Conservation (phyloP, 495 filamentous ascomycete species). For the Wilcoxina mikolae region DNA sequence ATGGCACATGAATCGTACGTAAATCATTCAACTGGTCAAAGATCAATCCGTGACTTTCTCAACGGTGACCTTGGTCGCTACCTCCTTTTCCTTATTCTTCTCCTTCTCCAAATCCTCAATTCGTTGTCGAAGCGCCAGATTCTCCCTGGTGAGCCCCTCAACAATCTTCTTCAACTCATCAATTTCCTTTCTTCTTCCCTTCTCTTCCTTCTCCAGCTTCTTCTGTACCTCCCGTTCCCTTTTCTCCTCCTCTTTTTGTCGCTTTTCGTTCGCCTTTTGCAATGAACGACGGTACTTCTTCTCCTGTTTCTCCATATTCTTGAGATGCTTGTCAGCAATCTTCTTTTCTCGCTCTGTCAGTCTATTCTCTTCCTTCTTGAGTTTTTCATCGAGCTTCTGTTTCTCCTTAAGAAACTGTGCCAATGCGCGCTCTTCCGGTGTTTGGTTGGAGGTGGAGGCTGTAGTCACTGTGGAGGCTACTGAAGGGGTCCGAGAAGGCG, state of each 20-base stretch:
- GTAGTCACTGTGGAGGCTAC: conserved; percentile 14
- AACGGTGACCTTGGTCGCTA: background rate
- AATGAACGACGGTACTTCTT: conserved; percentile 44
- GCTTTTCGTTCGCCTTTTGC: conserved; percentile 45
- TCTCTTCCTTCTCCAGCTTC: conserved; percentile 29
- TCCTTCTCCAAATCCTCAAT: conserved; percentile 43
- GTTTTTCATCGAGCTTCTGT: conserved; percentile 52
- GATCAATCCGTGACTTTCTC: background rate
- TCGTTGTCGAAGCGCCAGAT: conserved; percentile 47
- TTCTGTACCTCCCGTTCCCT: conserved; percentile 27
- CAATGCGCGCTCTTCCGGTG: conserved; percentile 56
- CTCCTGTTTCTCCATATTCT: conserved; percentile 49
- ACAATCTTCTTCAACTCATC: conserved; percentile 42
- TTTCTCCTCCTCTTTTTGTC: conserved; percentile 39
- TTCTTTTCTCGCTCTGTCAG: conserved; percentile 39
- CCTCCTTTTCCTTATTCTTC: conserved; percentile 45
- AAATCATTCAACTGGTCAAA: too few relatives aligned
- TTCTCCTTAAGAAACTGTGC: conserved; percentile 57
- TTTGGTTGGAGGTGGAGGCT: conserved; percentile 22
- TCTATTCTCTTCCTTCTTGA: conserved; percentile 36
- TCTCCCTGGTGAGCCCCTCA: conserved; percentile 41
- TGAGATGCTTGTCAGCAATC: conserved; percentile 49
- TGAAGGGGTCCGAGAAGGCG: conserved; percentile 15
- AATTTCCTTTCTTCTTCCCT: conserved; percentile 36
- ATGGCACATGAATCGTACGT: too few relatives aligned